Evolutionary conservation across 257 asterid genomes (phyloP).

Genomic region (Leonotis leonurus): DNA sequence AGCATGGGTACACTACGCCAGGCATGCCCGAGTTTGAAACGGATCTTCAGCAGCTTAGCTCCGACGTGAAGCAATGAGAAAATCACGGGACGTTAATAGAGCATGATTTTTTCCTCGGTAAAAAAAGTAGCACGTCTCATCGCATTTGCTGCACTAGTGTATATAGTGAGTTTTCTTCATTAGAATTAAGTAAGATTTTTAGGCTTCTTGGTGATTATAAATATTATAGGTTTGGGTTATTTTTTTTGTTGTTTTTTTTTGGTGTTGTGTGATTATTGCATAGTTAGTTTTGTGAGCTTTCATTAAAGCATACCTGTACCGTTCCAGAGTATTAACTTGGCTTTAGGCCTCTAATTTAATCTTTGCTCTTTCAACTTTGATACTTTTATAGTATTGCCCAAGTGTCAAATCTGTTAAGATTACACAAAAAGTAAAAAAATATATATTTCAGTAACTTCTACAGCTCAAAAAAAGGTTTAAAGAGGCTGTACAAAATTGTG

Average conservation of each 20-base stretch:
- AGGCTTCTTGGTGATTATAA: too few species aligned
- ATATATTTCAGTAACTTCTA: not conserved
- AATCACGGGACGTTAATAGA: not conserved
- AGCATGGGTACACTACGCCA: slow-evolving; percentile 62
- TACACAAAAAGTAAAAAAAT: too few species aligned
- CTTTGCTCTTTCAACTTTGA: too few species aligned
- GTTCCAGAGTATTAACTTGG: too few species aligned
- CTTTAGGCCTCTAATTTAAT: too few species aligned
- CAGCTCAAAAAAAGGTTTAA: not conserved
- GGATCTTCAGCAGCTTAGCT: slow-evolving; percentile 72
- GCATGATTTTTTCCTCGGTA: slow-evolving; percentile 2
- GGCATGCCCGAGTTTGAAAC: slow-evolving; percentile 80
- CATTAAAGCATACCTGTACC: not conserved
- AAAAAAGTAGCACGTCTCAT: too few species aligned
- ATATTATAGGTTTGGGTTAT: slow-evolving; percentile 1
- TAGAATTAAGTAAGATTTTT: slow-evolving; percentile 4
- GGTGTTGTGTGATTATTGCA: not conserved
- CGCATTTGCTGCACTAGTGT: slow-evolving; percentile 1
- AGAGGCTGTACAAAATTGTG: not conserved
- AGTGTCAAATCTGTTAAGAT: too few species aligned
- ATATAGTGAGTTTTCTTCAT: slow-evolving; percentile 10
- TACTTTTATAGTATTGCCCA: too few species aligned
- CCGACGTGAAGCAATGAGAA: slow-evolving; percentile 36
- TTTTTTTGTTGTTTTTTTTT: too few species aligned
- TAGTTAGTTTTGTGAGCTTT: not conserved